Evolutionary conservation across 306 rosid species (phyloP), one percentile per base, ranked within the genome.

Genomic region (Prunus campanulata): DNA sequence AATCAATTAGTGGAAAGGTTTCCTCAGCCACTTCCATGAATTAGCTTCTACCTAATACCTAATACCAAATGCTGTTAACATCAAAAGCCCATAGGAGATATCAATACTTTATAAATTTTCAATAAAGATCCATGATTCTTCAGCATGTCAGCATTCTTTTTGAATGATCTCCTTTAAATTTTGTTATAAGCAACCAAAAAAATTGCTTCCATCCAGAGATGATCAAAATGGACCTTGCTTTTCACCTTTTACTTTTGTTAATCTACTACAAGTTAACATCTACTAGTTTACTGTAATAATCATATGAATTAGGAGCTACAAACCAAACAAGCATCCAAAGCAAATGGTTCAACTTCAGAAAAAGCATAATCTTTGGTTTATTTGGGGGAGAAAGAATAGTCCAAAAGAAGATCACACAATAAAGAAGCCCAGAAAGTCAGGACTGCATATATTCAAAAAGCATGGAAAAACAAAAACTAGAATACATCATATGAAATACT

Each of bases 371-470:
- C 48, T 29, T 7, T 72, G 24, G 29, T 56, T 15, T 57, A 14
- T 44, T 57, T 11, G 51, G 30, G 35, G 47, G 42, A 50, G 49
- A 48, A 16, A 47, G 27, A 49, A 11, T 16, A 49, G 10, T 30
- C 3, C 1, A 2, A 48, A 49, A 22, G 7, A 35, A 35, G 35
- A 24, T 66, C 73, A 30, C 24, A 57, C 6, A 78, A 30, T 14
- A 44, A 16, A 20, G 16, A 47, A 68, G 44, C 30, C 82, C 66
- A 83, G 29, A 50, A 73, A 75, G 51, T 11, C 20, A n/a, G 48
- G 60, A 65, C 18, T 19, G 18, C 3, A 63, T 6, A 62, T 18
- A 59, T 19, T 61, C 57, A 73, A 32, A 74, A 80, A 48, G 75
- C 66, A 30, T 44, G 9, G 50, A 65, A 39, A 74, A 16, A 4